Percentiles rank a stretch among this genome's conserved stretches.
These are phyloP conservation scores for Geranomyces variabilis DNA, from an alignment of 192 early-diverging fungal species.

Conservation along the genomic window DNA sequence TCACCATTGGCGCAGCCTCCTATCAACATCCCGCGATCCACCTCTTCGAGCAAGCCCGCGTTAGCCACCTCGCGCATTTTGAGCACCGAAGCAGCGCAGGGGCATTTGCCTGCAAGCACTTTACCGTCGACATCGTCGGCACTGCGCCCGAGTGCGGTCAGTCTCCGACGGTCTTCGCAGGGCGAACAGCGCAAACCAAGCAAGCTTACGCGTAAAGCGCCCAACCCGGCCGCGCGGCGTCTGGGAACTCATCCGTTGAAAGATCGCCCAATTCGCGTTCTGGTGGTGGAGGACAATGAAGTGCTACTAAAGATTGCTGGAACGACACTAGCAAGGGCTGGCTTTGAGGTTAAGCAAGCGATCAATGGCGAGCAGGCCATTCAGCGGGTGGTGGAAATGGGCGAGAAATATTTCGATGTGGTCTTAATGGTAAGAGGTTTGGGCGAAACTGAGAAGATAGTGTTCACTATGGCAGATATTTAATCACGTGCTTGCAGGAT, in stretches of 20 bases:
- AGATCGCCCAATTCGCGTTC: conserved; percentile 33
- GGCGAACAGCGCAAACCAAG: conserved; percentile 4
- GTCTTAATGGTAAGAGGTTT: conserved; percentile 29
- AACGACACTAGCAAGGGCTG: conserved; percentile 34
- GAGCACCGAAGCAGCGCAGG: background rate
- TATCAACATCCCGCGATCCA: background rate
- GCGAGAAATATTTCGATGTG: conserved; percentile 39
- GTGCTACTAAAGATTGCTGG: conserved; percentile 35
- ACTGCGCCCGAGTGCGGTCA: too few species aligned
- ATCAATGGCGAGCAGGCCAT: conserved; percentile 41
- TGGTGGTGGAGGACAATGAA: conserved; percentile 49
- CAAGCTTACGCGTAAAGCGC: conserved; percentile 4
- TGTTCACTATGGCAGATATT: background rate
- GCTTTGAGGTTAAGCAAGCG: conserved; percentile 36
- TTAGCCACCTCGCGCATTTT: background rate
- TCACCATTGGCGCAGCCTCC: background rate
- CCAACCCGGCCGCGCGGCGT: conserved; percentile 21
- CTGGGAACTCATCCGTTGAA: conserved; percentile 28
- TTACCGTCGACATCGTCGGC: background rate
- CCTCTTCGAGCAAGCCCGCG: background rate
- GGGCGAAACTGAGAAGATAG: background rate
- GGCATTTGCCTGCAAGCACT: background rate
- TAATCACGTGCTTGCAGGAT: conserved; percentile 26
- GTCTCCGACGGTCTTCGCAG: background rate
- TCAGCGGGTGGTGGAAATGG: conserved; percentile 13